These are phyloP conservation scores for Dothideomycetes sp. DNA, from an alignment of 2,329 filamentous ascomycete species.

Conservation along the genomic window DNA sequence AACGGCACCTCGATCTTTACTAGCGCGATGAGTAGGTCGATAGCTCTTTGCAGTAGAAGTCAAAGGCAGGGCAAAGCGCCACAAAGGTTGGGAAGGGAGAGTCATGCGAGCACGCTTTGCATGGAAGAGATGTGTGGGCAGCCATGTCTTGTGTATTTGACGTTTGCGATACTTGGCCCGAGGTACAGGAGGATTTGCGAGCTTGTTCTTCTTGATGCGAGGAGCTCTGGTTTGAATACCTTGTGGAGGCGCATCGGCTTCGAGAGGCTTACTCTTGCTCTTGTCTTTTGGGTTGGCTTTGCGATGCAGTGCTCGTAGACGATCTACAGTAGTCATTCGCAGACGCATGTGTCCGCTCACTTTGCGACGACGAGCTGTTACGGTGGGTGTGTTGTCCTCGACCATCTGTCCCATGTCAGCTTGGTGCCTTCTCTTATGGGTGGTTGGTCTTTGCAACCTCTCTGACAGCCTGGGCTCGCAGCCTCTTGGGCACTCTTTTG, in stretches of 20 bases:
- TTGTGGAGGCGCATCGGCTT: slow-evolving; percentile 20
- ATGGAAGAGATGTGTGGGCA: slow-evolving; percentile 91
- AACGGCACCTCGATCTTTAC: slow-evolving; percentile 64
- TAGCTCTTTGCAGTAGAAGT: slow-evolving; percentile 87
- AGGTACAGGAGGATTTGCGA: slow-evolving; percentile 55
- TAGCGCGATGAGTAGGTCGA: slow-evolving; percentile 72
- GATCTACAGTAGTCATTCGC: slow-evolving; percentile 67
- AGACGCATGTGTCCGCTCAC: slow-evolving; percentile 46
- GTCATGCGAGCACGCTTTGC: slow-evolving; percentile 89
- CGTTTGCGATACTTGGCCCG: slow-evolving; percentile 71
- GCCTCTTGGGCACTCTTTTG: slow-evolving; percentile 71
- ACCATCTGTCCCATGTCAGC: slow-evolving; percentile 51
- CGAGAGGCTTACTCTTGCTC: slow-evolving; percentile 19
- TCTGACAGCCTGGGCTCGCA: slow-evolving; percentile 58
- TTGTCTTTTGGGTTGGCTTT: slow-evolving; percentile 38
- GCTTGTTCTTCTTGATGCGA: slow-evolving; percentile 60
- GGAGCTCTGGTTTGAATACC: slow-evolving; percentile 36
- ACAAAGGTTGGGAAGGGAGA: slow-evolving; percentile 65
- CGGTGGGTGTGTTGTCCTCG: slow-evolving; percentile 82
- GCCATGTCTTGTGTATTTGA: slow-evolving; percentile 81
- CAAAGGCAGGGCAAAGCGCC: slow-evolving; percentile 79
- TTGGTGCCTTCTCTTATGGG: background rate
- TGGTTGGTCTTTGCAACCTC: slow-evolving; percentile 36
- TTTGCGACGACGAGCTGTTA: slow-evolving; percentile 56
- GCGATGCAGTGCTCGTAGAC: slow-evolving; percentile 51